Percentiles rank a stretch among this genome's conserved stretches.
These are phyloP conservation scores for Candida insectorum DNA, from an alignment of 805 yeast genomes.

Conservation along the genomic window DNA sequence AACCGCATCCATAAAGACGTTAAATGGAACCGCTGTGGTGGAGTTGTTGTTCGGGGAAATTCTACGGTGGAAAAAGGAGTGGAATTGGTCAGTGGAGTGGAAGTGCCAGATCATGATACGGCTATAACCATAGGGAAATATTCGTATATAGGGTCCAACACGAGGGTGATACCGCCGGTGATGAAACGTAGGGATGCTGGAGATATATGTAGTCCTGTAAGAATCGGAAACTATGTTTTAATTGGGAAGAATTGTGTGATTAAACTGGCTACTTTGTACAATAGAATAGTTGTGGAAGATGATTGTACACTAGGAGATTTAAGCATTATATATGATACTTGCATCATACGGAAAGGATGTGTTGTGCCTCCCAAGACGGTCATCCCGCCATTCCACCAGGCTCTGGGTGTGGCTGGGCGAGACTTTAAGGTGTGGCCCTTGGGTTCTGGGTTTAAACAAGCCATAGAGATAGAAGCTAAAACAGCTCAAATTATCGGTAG, in stretches of 20 bases:
- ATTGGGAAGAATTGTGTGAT: constrained; percentile 36
- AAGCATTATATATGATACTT: constrained; percentile 49
- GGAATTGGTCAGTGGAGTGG: constrained; percentile 32
- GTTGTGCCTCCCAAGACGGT: constrained; percentile 39
- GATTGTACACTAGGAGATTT: constrained; percentile 34
- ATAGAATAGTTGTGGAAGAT: constrained; percentile 45
- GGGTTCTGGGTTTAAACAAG: constrained; percentile 28
- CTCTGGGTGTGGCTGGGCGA: constrained; percentile 37
- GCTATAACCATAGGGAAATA: constrained; percentile 45
- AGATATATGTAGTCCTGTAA: constrained; percentile 21
- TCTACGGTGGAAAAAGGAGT: constrained; percentile 39
- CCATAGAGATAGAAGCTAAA: constrained; percentile 36
- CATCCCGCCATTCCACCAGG: constrained; percentile 53
- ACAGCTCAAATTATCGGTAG: constrained; percentile 18
- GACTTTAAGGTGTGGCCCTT: constrained; percentile 23
- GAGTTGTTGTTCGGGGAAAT: constrained; percentile 45
- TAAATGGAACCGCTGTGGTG: constrained; percentile 37
- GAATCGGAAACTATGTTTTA: constrained; percentile 46
- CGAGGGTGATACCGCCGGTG: constrained; percentile 20
- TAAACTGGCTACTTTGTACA: constrained; percentile 42
- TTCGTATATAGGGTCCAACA: constrained; percentile 33
- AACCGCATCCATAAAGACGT: constrained; percentile 48
- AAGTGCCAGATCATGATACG: constrained; percentile 13
- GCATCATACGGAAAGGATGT: constrained; percentile 41
- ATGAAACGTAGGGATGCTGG: constrained; percentile 9